Conservation (phyloP, 2,329 filamentous ascomycete genomes). For the Lecanicillium sp. region DNA sequence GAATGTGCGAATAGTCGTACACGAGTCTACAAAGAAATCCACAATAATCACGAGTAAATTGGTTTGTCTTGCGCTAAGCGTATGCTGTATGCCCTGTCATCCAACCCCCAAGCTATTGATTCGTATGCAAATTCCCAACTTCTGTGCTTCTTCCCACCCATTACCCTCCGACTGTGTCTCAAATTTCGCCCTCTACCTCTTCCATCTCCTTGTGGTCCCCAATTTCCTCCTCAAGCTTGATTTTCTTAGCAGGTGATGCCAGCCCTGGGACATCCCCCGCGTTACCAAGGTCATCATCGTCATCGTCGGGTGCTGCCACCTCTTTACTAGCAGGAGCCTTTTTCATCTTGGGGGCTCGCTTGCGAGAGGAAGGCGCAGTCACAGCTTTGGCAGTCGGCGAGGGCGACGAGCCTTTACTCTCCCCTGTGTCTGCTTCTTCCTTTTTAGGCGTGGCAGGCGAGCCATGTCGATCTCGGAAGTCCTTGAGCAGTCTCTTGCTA, state of each 20-base stretch:
- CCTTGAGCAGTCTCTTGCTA: conserved; percentile 27
- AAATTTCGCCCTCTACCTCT: too few relatives aligned
- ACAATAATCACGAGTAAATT: too few relatives aligned
- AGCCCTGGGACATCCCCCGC: too few relatives aligned
- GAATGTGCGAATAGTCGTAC: too few relatives aligned
- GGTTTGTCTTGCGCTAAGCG: too few relatives aligned
- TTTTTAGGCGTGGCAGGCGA: conserved; percentile 1
- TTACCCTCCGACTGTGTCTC: too few relatives aligned
- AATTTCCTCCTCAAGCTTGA: conserved; percentile 10
- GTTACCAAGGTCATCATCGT: not conserved
- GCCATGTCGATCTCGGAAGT: conserved; percentile 22
- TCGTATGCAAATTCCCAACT: too few relatives aligned
- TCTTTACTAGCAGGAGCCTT: conserved; percentile 11
- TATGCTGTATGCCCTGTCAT: too few relatives aligned
- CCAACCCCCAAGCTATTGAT: too few relatives aligned
- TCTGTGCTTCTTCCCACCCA: too few relatives aligned
- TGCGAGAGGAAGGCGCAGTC: conserved; percentile 1
- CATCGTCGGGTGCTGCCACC: conserved; percentile 1
- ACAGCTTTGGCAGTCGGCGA: not conserved
- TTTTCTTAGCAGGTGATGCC: conserved; percentile 9
- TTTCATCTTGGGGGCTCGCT: conserved; percentile 3
- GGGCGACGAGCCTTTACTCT: not conserved
- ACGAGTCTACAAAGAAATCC: not conserved
- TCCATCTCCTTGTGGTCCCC: conserved; percentile 9
- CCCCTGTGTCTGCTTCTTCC: not conserved